Conservation (phyloP, 2,329 filamentous ascomycete genomes). For the Aspergillus pseudonomiae region DNA sequence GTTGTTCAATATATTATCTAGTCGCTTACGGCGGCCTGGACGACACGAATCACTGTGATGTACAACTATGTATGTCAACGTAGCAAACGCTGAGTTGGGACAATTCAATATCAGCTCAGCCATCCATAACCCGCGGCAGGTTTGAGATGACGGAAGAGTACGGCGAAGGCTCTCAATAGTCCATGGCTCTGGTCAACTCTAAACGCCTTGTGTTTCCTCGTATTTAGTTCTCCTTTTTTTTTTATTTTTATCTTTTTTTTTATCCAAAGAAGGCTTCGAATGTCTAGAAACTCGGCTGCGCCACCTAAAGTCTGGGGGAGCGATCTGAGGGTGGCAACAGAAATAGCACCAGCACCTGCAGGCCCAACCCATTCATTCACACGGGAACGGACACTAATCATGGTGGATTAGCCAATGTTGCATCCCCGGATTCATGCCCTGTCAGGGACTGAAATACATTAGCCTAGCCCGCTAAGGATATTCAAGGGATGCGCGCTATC, state of each 20-base stretch:
- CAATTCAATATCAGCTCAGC: constrained; percentile 2
- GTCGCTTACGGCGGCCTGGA: constrained; percentile 1
- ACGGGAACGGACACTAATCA: constrained; percentile 18
- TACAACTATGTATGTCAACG: constrained; percentile 4
- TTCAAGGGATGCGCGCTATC: constrained; percentile 15
- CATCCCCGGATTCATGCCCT: constrained; percentile 22
- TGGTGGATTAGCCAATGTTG: constrained; percentile 15
- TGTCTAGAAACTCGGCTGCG: constrained; percentile 17
- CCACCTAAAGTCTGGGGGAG: constrained; percentile 17
- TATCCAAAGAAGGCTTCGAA: constrained; percentile 1
- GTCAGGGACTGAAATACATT: constrained; percentile 15
- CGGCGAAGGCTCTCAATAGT: constrained; percentile 9
- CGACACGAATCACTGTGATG: background rate
- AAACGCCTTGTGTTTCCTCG: background rate
- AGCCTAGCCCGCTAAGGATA: constrained; percentile 6
- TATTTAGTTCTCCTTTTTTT: constrained; percentile 6
- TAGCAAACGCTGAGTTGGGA: constrained; percentile 3
- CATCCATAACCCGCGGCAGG: background rate
- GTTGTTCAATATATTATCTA: background rate
- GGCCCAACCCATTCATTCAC: constrained; percentile 13
- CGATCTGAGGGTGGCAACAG: constrained; percentile 25
- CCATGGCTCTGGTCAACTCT: constrained; percentile 18
- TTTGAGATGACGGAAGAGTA: constrained; percentile 13
- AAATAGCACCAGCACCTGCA: constrained; percentile 21
- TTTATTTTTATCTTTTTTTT: constrained; percentile 1